These are phyloP conservation scores for Rhodotorula sp. DNA, from an alignment of 1,284 basidiomycete species.

Conservation along the genomic window DNA sequence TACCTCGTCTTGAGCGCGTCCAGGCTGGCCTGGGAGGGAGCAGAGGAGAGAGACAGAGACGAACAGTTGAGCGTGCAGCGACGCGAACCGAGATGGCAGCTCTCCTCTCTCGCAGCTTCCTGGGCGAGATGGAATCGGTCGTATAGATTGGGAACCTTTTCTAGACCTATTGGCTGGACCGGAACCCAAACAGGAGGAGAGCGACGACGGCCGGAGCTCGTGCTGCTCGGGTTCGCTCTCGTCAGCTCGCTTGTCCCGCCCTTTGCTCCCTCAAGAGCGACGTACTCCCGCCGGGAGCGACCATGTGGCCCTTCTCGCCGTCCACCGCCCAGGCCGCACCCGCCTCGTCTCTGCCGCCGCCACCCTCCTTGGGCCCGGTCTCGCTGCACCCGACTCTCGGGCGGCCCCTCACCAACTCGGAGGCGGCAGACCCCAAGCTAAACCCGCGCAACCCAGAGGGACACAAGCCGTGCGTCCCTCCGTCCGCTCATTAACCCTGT, in stretches of 20 bases:
- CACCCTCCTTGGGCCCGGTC: slow-evolving; percentile 4
- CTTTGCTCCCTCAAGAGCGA: not conserved
- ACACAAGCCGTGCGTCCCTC: slow-evolving; percentile 85
- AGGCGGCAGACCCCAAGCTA: slow-evolving; percentile 44
- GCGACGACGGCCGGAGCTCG: not conserved
- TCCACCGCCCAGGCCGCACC: not conserved
- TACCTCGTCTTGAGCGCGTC: too few species aligned
- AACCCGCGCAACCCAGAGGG: slow-evolving; percentile 87
- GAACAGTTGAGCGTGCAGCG: too few species aligned
- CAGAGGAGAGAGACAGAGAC: too few species aligned
- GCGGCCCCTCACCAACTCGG: slow-evolving; percentile 25
- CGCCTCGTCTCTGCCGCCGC: not conserved
- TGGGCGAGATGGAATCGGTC: too few species aligned
- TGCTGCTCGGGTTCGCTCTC: not conserved
- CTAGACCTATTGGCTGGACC: not conserved
- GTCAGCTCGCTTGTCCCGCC: not conserved
- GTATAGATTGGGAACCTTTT: too few species aligned
- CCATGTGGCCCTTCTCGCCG: slow-evolving; percentile 25
- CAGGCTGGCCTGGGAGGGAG: too few species aligned
- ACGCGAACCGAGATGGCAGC: too few species aligned
- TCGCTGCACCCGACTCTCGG: slow-evolving; percentile 18
- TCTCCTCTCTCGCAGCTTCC: too few species aligned
- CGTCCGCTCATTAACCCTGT: too few species aligned
- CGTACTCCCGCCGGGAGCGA: not conserved
- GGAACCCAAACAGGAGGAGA: too few species aligned